Evolutionary conservation across 2,329 filamentous ascomycete genomes (phyloP).

Genomic region (Diaporthe vexans): DNA sequence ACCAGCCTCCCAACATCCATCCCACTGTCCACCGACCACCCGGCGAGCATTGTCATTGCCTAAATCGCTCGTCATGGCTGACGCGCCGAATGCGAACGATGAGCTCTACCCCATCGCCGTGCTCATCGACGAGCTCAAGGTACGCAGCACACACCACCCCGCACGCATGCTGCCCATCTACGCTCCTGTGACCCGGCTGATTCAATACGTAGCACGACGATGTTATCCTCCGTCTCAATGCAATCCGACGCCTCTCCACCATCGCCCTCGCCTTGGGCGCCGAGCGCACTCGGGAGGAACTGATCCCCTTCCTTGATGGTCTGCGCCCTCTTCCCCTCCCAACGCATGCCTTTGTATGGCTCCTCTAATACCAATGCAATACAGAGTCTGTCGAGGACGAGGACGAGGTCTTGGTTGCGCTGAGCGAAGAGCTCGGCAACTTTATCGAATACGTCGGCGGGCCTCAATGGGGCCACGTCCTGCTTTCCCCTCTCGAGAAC

Average conservation of each 20-base stretch:
- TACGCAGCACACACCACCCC: constrained; percentile 58
- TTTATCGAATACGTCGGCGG: constrained; percentile 99
- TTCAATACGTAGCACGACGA: constrained; percentile 85
- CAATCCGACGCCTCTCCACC: constrained; percentile 97
- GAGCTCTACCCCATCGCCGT: constrained; percentile 99
- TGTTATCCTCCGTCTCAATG: constrained; percentile 96
- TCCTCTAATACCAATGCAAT: constrained; percentile 46
- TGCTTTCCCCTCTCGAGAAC: constrained; percentile 97
- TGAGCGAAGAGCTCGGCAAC: constrained; percentile 95
- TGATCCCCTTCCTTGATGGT: constrained; percentile 99
- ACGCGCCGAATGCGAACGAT: constrained; percentile 91
- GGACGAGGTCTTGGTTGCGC: constrained; percentile 95
- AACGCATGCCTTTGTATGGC: constrained; percentile 36
- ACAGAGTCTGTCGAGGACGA: constrained; percentile 98
- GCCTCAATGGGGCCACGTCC: constrained; percentile 92
- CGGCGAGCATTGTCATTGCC: constrained; percentile 33
- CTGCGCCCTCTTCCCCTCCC: constrained; percentile 57
- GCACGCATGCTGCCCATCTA: constrained; percentile 11
- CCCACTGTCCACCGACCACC: constrained; percentile 30
- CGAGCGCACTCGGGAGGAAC: constrained; percentile 96
- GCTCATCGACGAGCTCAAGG: constrained; percentile 99
- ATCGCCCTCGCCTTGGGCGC: constrained; percentile 96
- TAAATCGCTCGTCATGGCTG: constrained; percentile 78
- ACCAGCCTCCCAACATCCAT: constrained; percentile 14
- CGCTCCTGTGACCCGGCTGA: constrained; percentile 45